Conservation (phyloP, 1,284 basidiomycete species). For the Tremellales sp. region DNA sequence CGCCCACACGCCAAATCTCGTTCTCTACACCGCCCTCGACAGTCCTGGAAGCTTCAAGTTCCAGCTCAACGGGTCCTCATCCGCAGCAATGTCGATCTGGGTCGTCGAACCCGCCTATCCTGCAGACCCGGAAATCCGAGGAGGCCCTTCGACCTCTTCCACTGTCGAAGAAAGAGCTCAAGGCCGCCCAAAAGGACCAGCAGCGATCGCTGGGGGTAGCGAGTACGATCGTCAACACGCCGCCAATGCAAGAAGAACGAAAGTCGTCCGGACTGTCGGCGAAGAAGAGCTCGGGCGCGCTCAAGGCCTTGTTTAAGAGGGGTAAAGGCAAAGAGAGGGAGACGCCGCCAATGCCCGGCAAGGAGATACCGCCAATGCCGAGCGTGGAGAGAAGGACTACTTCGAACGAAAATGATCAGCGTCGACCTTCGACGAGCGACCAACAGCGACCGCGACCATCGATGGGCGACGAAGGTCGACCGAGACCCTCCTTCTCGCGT, state of each 20-base stretch:
- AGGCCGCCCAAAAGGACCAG: slow-evolving; percentile 21
- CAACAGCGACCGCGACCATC: background rate
- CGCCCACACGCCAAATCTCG: slow-evolving; percentile 17
- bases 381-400: background rate
- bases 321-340: slow-evolving; percentile 51
- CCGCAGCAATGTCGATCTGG: background rate
- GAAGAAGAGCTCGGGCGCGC: slow-evolving; percentile 45
- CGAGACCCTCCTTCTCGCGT: slow-evolving; percentile 5
- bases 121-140: slow-evolving; percentile 21
- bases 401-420: slow-evolving; percentile 1
- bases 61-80: background rate
- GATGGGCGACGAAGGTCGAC: background rate
- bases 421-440: slow-evolving; percentile 1
- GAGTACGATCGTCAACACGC: slow-evolving; percentile 8
- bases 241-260: slow-evolving; percentile 13
- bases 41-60: slow-evolving; percentile 13
- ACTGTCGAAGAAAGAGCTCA: slow-evolving; percentile 26
- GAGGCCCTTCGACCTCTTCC: slow-evolving; percentile 23
- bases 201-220: slow-evolving; percentile 27
- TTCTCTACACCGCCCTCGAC: slow-evolving; percentile 24
- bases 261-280: slow-evolving; percentile 33
- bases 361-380: slow-evolving; percentile 1
- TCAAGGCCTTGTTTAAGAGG: slow-evolving; percentile 46
- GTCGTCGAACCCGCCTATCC: slow-evolving; percentile 14
- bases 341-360: slow-evolving; percentile 17